phyloP scores from a whole-genome alignment of 179 eudicot genomes.

The Heliamphora pulchella region DNA sequence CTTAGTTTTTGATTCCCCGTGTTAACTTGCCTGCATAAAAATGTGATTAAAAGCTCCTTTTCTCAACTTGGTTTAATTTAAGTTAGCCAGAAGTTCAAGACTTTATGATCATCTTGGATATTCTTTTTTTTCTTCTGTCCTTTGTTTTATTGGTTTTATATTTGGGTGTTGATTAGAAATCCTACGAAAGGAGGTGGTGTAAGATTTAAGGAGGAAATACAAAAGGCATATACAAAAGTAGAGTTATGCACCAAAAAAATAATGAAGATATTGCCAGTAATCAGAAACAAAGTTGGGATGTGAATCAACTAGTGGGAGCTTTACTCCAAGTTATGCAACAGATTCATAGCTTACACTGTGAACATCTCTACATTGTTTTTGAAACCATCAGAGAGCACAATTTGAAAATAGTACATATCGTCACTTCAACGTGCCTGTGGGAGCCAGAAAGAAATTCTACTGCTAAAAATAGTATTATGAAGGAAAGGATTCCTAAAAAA shows the following conservation, averaged over 20 bases:
- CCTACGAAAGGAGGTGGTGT: no score
- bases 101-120: no score
- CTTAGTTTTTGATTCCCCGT: conserved; percentile 1
- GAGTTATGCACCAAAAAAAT: background rate
- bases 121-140: no score
- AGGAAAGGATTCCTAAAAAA: background rate
- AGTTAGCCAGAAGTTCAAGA: no score
- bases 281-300: conserved; percentile 1
- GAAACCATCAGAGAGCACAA: background rate
- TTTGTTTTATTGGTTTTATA: no score
- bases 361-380: background rate
- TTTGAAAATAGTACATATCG: background rate
- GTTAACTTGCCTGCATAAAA: background rate
- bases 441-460: background rate
- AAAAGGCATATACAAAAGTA: no score
- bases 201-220: no score
- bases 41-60: background rate
- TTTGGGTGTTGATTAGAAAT: no score
- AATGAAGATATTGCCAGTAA: background rate
- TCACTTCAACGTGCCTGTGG: conserved; percentile 12
- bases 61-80: no score
- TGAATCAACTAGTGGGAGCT: conserved; percentile 7
- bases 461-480: background rate
- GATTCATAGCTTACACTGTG: conserved; percentile 3
- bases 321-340: conserved; percentile 3